Base-by-base conservation (phyloP, 192 early-diverging fungal species). In the Rhizoclosmatium globosum region DNA sequence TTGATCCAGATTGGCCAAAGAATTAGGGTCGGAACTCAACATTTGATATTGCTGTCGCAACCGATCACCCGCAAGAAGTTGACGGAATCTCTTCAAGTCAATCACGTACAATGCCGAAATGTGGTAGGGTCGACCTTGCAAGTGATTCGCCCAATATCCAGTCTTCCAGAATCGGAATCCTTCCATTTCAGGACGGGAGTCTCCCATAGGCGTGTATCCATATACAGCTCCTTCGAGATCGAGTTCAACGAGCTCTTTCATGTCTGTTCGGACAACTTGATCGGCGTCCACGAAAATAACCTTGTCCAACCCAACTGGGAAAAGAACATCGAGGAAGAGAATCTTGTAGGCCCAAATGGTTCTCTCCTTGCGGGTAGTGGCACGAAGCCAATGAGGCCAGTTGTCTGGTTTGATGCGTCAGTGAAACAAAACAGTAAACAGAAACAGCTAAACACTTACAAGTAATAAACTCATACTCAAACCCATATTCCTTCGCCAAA, bases 341-440 rank as follows among this genome's bases (percentile, higher is more conserved):
- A 99, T 98, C 86, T 99, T 99, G 89, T 98, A 99, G 65, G 95
- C 98, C 98, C 98, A 99, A 74, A 99, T 99, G 0, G 92, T 97
- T 42, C 98, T 84, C 85, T 99, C 97, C 80, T 98, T 98, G 79
- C 97, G 97, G 0, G 91, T 94, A 83, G 98, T 95, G 38, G 89
- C 82, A 56, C 94, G 89, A 39, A 99, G 88, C 97, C 97, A 99
- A 53, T 95, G 93, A 19, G 98, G 98, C 98, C 98, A 99, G 77
- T 97, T 98, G 86, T 98, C 84, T 86, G 42, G 70, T 39, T 19
- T 46, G 48, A 7, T 45, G 0, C 6, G 67, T 48, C 64, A 71
- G 50, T 7, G 38, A 79, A 71, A 23, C 17, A n/a, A 6, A 61
- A 41, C 69, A 38, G 41, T 19, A 23, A 43, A 46, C 4, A 2